Conservation (phyloP, 768 basidiomycete genomes). For the Pleurotus tuoliensis region DNA sequence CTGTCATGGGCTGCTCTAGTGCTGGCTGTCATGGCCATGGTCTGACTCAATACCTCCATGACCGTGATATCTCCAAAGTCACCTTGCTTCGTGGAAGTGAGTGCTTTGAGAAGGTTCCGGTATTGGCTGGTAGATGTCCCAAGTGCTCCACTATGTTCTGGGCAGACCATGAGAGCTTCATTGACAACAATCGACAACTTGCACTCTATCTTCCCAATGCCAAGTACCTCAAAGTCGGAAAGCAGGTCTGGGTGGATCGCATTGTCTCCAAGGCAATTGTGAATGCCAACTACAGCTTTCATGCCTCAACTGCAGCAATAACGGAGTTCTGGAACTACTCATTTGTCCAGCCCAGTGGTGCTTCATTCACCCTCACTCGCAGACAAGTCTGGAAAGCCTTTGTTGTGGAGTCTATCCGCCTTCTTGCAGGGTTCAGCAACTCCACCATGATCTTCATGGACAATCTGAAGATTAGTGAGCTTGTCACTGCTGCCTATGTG, state of each 20-base stretch:
- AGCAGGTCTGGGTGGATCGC: constrained; percentile 13
- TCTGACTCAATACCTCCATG: not conserved
- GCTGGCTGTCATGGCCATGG: not conserved
- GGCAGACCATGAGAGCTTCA: constrained; percentile 17
- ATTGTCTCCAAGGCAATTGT: constrained; percentile 11
- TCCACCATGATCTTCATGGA: constrained; percentile 1
- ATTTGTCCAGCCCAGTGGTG: constrained; percentile 3
- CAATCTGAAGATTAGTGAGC: constrained; percentile 5
- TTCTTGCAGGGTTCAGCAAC: constrained; percentile 9
- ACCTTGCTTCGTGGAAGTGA: constrained; percentile 12
- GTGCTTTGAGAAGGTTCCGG: constrained; percentile 8
- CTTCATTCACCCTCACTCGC: constrained; percentile 1
- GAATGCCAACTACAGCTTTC: constrained; percentile 16
- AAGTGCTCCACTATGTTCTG: constrained; percentile 13
- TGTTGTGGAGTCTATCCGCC: constrained; percentile 17
- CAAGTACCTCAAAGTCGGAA: constrained; percentile 13
- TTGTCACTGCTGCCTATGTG: constrained; percentile 1
- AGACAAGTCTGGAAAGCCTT: constrained; percentile 17
- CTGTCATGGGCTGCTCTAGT: constrained; percentile 2
- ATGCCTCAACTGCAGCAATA: constrained; percentile 16
- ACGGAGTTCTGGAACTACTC: constrained; percentile 13
- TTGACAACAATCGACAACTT: not conserved
- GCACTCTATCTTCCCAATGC: constrained; percentile 11
- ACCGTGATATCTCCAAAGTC: constrained; percentile 11
- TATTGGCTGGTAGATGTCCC: constrained; percentile 13